Base-by-base conservation (phyloP, 768 basidiomycete species). In the Lyophyllum atratum region DNA sequence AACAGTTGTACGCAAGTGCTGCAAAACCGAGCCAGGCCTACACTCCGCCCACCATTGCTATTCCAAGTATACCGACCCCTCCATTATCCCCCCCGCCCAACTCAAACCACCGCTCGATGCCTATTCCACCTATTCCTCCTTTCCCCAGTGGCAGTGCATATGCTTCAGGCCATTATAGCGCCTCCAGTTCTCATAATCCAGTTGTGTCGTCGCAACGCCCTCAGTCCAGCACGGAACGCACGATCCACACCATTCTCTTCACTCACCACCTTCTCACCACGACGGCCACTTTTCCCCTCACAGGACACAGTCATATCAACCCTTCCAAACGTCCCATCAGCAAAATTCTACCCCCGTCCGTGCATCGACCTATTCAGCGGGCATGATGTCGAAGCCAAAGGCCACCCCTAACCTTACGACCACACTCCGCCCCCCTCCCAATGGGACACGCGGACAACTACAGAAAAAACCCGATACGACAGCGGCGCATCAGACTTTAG, bases 1-100 rank as follows among this genome's bases (percentile, higher is more conserved):
- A 61, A 51, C 54, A 59, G 42, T 34, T 65, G 2, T 65, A 66
- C n/a, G 60, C 60, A 7, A 59, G 62, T n/a, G 47, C 58, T 2
- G 19, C 44, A 19, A 59, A 51, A 21, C 19, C 59, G 29, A 26
- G 21, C 14, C 49, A 34, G 28, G 25, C 52, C 12, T 24, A 50
- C 12, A 25, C 52, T 12, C 31, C 59, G 12, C 48, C 54, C 40
- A 46, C 54, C 4, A 31, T 49, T 19, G 9, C 53, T 28, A 25
- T 44, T n/a, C 28, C 43, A 7, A 53, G 29, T 5, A 39, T 48
- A 12, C 49, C 31, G 33, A 29, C 50, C 22, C 26, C 44, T 31
- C 50, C 48, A 2, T 21, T 37, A 2, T 55, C 56, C 5, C 57
- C 44, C 26, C 39, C 44, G 24, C 17, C 51, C 33, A 24, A 24